These are phyloP conservation scores for Penicillium aurantiogriseum DNA, from an alignment of 2,329 filamentous ascomycete genomes.

Conservation along the genomic window DNA sequence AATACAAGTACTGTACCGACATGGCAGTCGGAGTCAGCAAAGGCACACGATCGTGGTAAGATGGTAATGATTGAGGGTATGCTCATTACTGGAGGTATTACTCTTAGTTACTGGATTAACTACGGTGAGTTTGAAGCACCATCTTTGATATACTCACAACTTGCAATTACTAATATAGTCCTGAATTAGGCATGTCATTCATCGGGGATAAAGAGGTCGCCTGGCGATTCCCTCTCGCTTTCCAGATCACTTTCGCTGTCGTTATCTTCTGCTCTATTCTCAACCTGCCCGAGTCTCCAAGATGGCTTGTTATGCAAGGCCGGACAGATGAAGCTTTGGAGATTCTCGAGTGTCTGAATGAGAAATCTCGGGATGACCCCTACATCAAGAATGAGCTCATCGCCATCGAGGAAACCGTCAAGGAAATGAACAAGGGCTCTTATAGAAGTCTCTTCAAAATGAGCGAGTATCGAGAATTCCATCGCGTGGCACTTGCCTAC, in stretches of 20 bases:
- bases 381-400: slow-evolving; percentile 46
- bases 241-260: slow-evolving; percentile 55
- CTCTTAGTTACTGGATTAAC: slow-evolving; percentile 50
- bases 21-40: slow-evolving; percentile 40
- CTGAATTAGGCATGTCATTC: slow-evolving; percentile 44
- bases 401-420: slow-evolving; percentile 50
- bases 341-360: slow-evolving; percentile 47
- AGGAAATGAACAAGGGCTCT: slow-evolving; percentile 47
- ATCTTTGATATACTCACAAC: not conserved
- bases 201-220: slow-evolving; percentile 44
- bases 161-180: not conserved
- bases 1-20: slow-evolving; percentile 52
- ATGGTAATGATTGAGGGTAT: slow-evolving; percentile 52
- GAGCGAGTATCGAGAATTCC: slow-evolving; percentile 53
- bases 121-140: slow-evolving; percentile 30
- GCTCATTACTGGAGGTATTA: slow-evolving; percentile 50
- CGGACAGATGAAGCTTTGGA: slow-evolving; percentile 51
- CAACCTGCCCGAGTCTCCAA: slow-evolving; percentile 54
- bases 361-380: slow-evolving; percentile 42
- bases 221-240: slow-evolving; percentile 56
- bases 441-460: slow-evolving; percentile 58
- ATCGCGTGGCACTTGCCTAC: slow-evolving; percentile 53
- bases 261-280: slow-evolving; percentile 49
- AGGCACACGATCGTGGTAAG: slow-evolving; percentile 31
- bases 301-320: slow-evolving; percentile 56